Evolutionary conservation across 2,329 filamentous ascomycete genomes (phyloP), one percentile per base, ranked within the genome.

Genomic region (Pseudogymnoascus verrucosus): DNA sequence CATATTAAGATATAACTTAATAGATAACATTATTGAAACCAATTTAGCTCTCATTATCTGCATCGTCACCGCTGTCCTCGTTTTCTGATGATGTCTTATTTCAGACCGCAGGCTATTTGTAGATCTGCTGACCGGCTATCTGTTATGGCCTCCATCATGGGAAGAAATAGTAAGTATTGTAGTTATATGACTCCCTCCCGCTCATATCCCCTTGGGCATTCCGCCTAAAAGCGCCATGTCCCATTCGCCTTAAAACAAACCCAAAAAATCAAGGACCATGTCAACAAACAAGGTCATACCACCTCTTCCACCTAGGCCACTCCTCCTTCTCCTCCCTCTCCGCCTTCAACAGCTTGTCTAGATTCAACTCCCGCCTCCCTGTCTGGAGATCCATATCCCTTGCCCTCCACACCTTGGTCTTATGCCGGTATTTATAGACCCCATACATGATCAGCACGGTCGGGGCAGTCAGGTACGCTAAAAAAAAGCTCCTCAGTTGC

Each of bases 331-430:
- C 92, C 62, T 89, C 88, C 42, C 81, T 78, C 78, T 97, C 93
- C 74, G 96, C 89, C 44, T 87, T 87, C 60, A 96, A 80, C 60
- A 98, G 77, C 65, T 89, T 84, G 23, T 87, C 85, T 44, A 97
- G 78, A 73, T 96, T 93, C 64, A 97, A 83, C 71, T 96, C 91
- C 26, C 93, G 82, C 28, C 92, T 85, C 2, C 93, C 93, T 0
- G 92, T 96, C 65, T 89, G 84, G 67, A 97, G 77, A 75, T 97
- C 93, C 86, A 97, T 96, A 67, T 96, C 88, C 61, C 82, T 79
- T 36, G 83, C 77, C 16, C 82, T 80, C 47, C 96, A 81, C 64
- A 91, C 80, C 1, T 80, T 77, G 1, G 92, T 96, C 64, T 80
- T 81, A 73, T 85, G 90, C 75, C 80, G 89, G 36, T 95, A 14